Percentiles rank a stretch among this genome's conserved stretches.
phyloP scores from a whole-genome alignment of 805 yeast species.

The Starmerella bombi region DNA sequence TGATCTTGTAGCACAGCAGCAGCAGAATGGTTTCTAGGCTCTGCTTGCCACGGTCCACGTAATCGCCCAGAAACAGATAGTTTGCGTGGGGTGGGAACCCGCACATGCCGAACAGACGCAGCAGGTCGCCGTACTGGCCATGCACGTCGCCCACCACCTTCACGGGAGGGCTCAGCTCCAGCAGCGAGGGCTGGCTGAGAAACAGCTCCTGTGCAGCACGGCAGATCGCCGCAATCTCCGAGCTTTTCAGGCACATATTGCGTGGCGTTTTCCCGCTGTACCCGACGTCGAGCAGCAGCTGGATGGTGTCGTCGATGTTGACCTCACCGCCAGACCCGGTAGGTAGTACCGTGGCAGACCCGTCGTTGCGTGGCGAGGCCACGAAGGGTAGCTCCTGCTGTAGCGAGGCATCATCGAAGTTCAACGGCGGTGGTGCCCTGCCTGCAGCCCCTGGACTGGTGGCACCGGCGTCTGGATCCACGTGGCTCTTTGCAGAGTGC shows the following conservation, averaged over 20 bases:
- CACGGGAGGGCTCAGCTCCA: constrained; percentile 77
- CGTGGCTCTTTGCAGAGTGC: constrained; percentile 16
- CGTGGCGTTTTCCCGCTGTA: constrained; percentile 86
- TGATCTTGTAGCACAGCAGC: constrained; percentile 82
- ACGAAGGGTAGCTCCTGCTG: constrained; percentile 22
- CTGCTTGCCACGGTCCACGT: constrained; percentile 96
- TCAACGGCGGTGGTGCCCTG: neutral
- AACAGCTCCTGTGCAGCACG: constrained; percentile 79
- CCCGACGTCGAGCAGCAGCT: constrained; percentile 86
- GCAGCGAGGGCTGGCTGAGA: constrained; percentile 74
- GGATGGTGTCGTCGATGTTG: constrained; percentile 80
- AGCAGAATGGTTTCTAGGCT: constrained; percentile 81
- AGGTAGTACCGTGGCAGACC: constrained; percentile 24
- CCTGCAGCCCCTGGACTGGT: neutral
- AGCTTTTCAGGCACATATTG: constrained; percentile 70
- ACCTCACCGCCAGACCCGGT: constrained; percentile 25
- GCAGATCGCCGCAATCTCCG: constrained; percentile 82
- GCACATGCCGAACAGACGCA: constrained; percentile 84
- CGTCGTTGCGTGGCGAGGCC: constrained; percentile 21
- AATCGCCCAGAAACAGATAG: constrained; percentile 86
- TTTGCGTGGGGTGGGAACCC: constrained; percentile 94
- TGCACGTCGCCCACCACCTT: constrained; percentile 90
- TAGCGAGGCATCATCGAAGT: constrained; percentile 5
- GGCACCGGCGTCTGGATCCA: neutral
- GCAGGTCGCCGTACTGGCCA: constrained; percentile 87